Base-by-base conservation (phyloP, 2,329 filamentous ascomycete genomes). In the Calycina herbarum region DNA sequence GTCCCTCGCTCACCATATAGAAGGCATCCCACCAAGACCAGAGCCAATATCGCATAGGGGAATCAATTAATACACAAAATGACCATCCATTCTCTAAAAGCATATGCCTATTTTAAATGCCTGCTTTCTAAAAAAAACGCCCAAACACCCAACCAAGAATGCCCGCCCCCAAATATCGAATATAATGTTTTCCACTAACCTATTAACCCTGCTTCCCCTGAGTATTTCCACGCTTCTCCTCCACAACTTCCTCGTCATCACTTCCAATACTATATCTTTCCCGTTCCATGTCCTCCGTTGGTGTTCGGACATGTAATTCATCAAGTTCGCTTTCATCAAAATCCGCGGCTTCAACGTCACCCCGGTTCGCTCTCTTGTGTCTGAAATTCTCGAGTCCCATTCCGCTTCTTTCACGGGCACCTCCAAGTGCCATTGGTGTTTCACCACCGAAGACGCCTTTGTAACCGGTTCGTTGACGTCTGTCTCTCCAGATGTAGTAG, bases 291-390 rank as follows among this genome's bases (percentile, higher is more conserved):
- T 73, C 70, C 61, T 76, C 73, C 11, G 70, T 73, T n/a, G 73
- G 72, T 8, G 72, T 74, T 57, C 64, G 61, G 15, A 76, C 69
- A 68, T 86, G 84, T 48, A 90, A 76, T 67, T 88, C 85, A 66
- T 89, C 86, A 56, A 90, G 76, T 75, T 88, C 86, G 69, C 82
- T 86, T 79, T 89, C 88, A 70, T 89, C 86, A 71, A 89, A 89
- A 71, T 88, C 86, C 2, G 82, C 85, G 0, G 86, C 83, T 74
- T 90, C 87, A 4, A 90, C 77, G 72, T 89, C 86, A 24, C 20
- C 48, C 13, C 82, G 78, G 40, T 76, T 78, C 33, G 73, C 71
- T 24, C 80, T 78, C 71, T 83, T 82, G 60, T 78, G 78, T 27
- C 82, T 80, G 73, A 85, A 83, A 68, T 76, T 75, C 62, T 83